Base-by-base conservation (phyloP, 306 rosid genomes). In the Cucumis melo region DNA sequence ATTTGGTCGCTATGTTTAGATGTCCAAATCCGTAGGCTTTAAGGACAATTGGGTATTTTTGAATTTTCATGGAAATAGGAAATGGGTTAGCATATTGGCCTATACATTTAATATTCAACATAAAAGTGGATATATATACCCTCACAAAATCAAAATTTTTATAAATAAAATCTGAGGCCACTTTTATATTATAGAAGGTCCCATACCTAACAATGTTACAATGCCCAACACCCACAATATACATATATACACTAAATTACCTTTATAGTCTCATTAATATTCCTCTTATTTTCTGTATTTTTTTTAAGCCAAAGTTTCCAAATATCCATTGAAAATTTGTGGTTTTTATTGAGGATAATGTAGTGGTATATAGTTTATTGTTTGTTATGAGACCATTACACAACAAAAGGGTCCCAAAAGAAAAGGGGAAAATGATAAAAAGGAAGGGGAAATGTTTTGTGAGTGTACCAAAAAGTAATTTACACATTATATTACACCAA, bases 371-470 rank as follows among this genome's bases (percentile, higher is more conserved):
- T 10, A 24, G 20, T 64, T 68, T 39, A 42, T 41, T 68, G 56
- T 61, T 21, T 21, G 54, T 13, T 68, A 17, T 11, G 74, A 20
- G 56, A 68, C 36, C 74, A 67, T 41, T 12, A 20, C 12, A 67
- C n/a, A 67, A 21, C n/a, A 20, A 42, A 68, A 21, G 74, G 55
- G 74, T 68, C 74, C 74, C 74, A 68, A 68, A 67, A 67, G 54
- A 20, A 21, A 10, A 68, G 38, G 32, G 53, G 20, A 66, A 17
- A 66, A 0, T 1, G 21, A 39, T 17, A 19, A 1, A 39, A 38
- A 29, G 9, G 20, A 24, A n/a, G 12, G 46, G 29, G 4, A 19
- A 66, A 58, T 39, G 53, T 66, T 66, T 13, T 46, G 16, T 66
- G 16, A 2, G 29, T 10, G 29, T 4, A 46, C 13, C 16, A 46